Evolutionary conservation across 495 filamentous ascomycete genomes (phyloP), one percentile per base, ranked within the genome.

Genomic region (Lophiostoma macrostomum): DNA sequence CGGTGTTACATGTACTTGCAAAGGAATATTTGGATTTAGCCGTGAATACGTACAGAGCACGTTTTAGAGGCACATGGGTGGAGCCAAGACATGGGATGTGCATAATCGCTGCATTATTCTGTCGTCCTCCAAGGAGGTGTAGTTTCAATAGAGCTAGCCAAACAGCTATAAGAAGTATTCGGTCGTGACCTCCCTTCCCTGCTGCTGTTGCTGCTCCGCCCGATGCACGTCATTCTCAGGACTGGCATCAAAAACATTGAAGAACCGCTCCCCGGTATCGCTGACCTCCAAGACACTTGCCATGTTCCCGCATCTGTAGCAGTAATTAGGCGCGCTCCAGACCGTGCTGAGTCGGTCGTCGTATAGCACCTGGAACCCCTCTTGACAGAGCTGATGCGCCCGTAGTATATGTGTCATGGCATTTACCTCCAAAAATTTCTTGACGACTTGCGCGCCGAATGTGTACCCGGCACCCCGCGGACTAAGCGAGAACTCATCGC

Each of bases 261-360:
- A 98, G 63, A 83, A 93, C 46, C 90, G 75, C 70, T 95, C 88
- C 13, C 91, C 93, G 11, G 82, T 81, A 67, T 95, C 88, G 65
- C 88, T 88, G 34, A 98, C 94, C 71, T 98, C 93, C 12, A 98
- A 75, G 24, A 98, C 93, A 71, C 88, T 95, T 8, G 93, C 93
- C 80, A 96, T 84, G 65, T 98, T 98, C 16, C 93, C 93, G 69
- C 93, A 98, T 14, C 91, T 76, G 67, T 95, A 95, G 71, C 91
- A 96, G 71, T 96, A 96, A 63, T 96, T 96, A 3, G 91, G 91
- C 1, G 91, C 93, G 66, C 88, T 94, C 93, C 93, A 98, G 3
- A 98, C 93, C 3, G 94, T 97, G 69, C 87, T 93, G 45, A 98
- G 72, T 18, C 83, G 83, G 69, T 96, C 90, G 66, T 96, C 93